Base-by-base conservation (phyloP, 2,329 filamentous ascomycete species). In the Apiospora aurea region DNA sequence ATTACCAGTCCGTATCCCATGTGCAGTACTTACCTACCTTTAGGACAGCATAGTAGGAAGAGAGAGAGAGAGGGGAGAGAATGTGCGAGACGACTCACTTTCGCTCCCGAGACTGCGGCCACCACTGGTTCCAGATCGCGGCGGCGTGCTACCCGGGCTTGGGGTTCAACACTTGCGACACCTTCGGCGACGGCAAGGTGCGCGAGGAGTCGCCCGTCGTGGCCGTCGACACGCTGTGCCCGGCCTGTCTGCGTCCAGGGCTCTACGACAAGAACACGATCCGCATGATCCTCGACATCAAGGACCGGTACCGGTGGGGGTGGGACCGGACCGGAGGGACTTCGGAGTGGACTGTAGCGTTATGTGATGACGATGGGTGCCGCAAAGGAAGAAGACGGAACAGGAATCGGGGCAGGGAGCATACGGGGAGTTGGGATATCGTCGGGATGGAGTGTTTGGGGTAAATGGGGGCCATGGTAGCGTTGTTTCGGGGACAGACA, bases 81-180 rank as follows among this genome's bases (percentile, higher is more conserved):
- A 89, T 89, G 87, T 89, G 87, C 78, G 75, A 76, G 24, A 82
- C 85, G n/a, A 83, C 80, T 38, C 85, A 86, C 78, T 87, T 84
- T 79, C 81, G 82, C 72, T 85, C 87, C 78, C 84, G 83, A 69
- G 75, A 75, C 72, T 90, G 88, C 83, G 80, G 81, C 14, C 88
- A 89, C 81, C 83, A 82, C 75, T 90, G 88, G 88, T 82, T 86
- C 57, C 77, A 83, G 73, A 82, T 90, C 76, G 79, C 78, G 4
- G 73, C 79, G 64, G 83, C 85, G 7, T 90, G 88, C 80, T 81
- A 76, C 4, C 85, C 86, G 0, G 84, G 84, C 16, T 82, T 83
- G 78, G 87, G 87, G 72, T 89, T 90, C 80, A 79, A 78, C 72
- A 86, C 80, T 41, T 90, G 88, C 79, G 76, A 79, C 0, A 73